Percentiles rank a stretch among this genome's conserved stretches.
Conservation (phyloP, 108 stramenopile species). For the Nannochloropsis granulata region DNA sequence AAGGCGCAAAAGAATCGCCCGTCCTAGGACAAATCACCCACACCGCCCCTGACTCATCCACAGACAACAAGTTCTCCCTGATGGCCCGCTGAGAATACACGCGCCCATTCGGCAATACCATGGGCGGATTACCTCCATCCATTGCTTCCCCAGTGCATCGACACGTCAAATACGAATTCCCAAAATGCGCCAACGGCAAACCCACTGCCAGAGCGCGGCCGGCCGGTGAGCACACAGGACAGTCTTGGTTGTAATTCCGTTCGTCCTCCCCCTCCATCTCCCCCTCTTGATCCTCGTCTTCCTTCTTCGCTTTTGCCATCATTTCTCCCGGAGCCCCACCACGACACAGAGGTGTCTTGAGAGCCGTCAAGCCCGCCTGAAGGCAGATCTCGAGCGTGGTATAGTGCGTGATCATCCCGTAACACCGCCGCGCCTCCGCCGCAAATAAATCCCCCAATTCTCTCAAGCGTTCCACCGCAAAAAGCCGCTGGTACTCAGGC, state of each 20-base stretch:
- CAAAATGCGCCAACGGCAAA: constrained; percentile 17
- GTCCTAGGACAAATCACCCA: background rate
- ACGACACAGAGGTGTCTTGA: background rate
- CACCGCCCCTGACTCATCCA: background rate
- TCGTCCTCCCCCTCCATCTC: background rate
- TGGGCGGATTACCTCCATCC: constrained; percentile 27
- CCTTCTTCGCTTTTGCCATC: background rate
- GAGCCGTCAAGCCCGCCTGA: background rate
- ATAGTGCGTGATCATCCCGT: background rate
- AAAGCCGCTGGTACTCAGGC: constrained; percentile 2
- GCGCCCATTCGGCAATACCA: constrained; percentile 25
- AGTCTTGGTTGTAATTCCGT: background rate
- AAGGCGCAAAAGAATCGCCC: background rate
- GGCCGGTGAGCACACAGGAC: constrained; percentile 16
- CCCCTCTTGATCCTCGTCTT: background rate
- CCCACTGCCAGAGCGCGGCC: constrained; percentile 20
- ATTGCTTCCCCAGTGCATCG: constrained; percentile 25
- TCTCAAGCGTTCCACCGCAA: constrained; percentile 4
- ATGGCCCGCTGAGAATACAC: constrained; percentile 20
- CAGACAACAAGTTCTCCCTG: background rate
- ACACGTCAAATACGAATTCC: constrained; percentile 21
- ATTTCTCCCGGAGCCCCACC: background rate
- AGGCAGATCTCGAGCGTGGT: constrained; percentile 8
- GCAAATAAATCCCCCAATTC: constrained; percentile 5
- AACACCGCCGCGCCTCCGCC: constrained; percentile 1